Conservation (phyloP, 805 yeast species). For the Citeromyces matritensis region DNA sequence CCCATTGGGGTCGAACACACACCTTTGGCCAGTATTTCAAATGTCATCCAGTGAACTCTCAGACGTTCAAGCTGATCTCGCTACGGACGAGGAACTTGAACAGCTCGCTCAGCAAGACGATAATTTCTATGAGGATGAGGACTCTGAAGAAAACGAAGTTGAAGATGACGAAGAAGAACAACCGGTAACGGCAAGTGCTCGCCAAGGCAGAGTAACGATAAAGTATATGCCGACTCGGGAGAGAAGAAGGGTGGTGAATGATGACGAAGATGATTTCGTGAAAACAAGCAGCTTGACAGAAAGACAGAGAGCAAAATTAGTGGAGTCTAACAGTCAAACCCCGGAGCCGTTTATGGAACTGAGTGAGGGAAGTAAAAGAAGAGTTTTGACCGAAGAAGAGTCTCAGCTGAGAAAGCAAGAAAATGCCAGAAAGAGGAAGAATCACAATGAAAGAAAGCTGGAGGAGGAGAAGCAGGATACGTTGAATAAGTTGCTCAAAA, state of each 20-base stretch:
- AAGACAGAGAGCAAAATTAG: conserved; percentile 31
- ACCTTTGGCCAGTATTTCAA: conserved; percentile 8
- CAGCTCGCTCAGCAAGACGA: conserved; percentile 1
- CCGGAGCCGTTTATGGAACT: conserved; percentile 13
- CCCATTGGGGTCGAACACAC: no score
- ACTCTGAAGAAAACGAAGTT: conserved; percentile 4
- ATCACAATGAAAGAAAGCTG: conserved; percentile 62
- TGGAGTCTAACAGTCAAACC: conserved; percentile 15
- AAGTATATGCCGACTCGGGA: conserved; percentile 6
- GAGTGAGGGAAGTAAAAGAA: conserved; percentile 28
- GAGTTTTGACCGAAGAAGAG: conserved; percentile 70
- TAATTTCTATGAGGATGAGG: conserved; percentile 1
- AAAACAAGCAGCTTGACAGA: conserved; percentile 35
- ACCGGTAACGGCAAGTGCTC: conserved; percentile 1
- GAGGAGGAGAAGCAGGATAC: conserved; percentile 94
- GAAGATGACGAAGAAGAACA: conserved; percentile 3
- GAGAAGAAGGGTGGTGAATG: conserved; percentile 8
- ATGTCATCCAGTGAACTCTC: conserved; percentile 3
- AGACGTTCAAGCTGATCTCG: neutral
- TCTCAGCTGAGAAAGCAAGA: conserved; percentile 71
- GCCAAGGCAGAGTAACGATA: conserved; percentile 5
- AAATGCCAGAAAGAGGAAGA: conserved; percentile 76
- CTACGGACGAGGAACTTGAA: neutral
- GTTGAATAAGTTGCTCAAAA: conserved; percentile 67
- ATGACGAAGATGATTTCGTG: conserved; percentile 10